phyloP scores from a whole-genome alignment of 257 asterid species.

The Solanum paucissectum region DNA sequence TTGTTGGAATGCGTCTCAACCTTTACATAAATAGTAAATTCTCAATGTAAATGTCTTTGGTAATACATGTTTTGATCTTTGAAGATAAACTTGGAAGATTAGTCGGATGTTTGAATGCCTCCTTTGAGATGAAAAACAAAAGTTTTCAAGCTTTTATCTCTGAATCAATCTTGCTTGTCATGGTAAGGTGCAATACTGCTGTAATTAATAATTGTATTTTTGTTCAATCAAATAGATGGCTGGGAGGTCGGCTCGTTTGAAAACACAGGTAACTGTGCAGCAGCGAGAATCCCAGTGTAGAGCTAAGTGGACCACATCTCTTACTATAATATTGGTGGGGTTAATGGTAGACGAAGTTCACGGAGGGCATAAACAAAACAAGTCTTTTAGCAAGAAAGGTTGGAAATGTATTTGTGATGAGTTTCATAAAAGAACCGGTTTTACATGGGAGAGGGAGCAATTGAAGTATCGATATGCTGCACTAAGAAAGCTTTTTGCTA shows the following conservation, averaged over 20 bases:
- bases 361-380: slow-evolving; percentile 43
- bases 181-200: background rate
- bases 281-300: slow-evolving; percentile 54
- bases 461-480: slow-evolving; percentile 55
- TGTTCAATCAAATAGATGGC: slow-evolving; percentile 39
- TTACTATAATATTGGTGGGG: slow-evolving; percentile 47
- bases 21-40: background rate
- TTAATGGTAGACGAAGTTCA: slow-evolving; percentile 62
- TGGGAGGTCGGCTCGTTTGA: slow-evolving; percentile 47
- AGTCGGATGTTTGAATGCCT: background rate
- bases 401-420: slow-evolving; percentile 67
- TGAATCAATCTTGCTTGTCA: background rate
- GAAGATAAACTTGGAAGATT: background rate
- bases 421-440: slow-evolving; percentile 58
- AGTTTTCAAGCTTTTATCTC: background rate
- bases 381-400: slow-evolving; percentile 61
- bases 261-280: slow-evolving; percentile 24
- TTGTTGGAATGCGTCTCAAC: background rate
- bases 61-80: background rate
- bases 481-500: slow-evolving; percentile 56
- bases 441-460: slow-evolving; percentile 69
- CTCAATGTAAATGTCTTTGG: background rate
- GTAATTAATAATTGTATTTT: background rate
- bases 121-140: background rate
- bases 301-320: slow-evolving; percentile 68